Conservation (phyloP, 352 stramenopile genomes). For the Globisporangium lucens region DNA sequence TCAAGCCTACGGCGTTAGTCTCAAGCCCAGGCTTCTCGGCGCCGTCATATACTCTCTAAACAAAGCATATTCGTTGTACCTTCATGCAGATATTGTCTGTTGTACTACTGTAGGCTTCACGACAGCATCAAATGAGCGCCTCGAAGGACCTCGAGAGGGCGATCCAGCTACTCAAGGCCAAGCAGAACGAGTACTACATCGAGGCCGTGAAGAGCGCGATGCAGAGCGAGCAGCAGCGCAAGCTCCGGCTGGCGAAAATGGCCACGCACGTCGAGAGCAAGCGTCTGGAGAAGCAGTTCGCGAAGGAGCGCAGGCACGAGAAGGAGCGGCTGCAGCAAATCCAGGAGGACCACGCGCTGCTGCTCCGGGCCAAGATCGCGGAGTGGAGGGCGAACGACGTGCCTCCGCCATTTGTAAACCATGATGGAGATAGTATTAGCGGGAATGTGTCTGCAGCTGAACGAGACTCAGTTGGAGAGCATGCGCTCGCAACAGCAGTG, state of each 20-base stretch:
- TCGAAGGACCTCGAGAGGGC: constrained; percentile 6
- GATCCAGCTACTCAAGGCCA: constrained; percentile 8
- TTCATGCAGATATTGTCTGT: neutral
- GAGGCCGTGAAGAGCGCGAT: constrained; percentile 50
- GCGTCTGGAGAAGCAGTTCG: constrained; percentile 53
- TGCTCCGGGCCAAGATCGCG: constrained; percentile 45
- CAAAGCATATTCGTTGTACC: neutral
- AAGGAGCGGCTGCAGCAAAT: constrained; percentile 54
- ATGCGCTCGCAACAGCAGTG: neutral
- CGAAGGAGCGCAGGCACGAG: constrained; percentile 40
- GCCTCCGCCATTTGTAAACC: neutral
- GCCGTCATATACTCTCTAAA: neutral
- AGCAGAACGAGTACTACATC: constrained; percentile 41
- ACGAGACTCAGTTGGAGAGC: neutral
- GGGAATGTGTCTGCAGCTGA: neutral
- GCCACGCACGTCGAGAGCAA: constrained; percentile 39
- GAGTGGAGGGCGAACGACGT: constrained; percentile 49
- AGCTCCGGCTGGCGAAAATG: constrained; percentile 34
- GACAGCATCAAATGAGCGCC: neutral
- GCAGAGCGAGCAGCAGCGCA: constrained; percentile 48
- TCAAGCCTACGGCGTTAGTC: too few relatives aligned
- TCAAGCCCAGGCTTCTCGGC: neutral
- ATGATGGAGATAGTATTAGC: neutral
- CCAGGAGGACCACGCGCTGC: constrained; percentile 51
- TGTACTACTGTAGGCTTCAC: neutral